Conservation (phyloP, 331 rosid species). For the Phaseolus coccineus region DNA sequence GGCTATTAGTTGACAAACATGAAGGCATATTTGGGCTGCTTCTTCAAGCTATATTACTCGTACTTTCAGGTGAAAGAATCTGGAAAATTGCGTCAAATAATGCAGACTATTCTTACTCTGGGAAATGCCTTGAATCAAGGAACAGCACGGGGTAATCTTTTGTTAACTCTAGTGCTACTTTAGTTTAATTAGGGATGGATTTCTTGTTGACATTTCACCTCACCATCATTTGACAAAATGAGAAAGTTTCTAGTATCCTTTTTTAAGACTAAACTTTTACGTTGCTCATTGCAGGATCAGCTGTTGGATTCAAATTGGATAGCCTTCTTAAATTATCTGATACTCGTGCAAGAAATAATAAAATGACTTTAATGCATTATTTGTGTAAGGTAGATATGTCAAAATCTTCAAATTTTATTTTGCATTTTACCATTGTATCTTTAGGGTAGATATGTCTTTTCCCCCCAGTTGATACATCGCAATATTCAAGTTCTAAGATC, state of each 20-base stretch:
- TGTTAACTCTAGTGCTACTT: slow-evolving; percentile 21
- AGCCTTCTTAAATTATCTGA: slow-evolving; percentile 96
- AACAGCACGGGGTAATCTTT: slow-evolving; percentile 82
- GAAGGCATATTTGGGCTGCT: slow-evolving; percentile 20
- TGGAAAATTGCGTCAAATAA: slow-evolving; percentile 86
- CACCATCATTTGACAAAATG: slow-evolving; percentile 14
- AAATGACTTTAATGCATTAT: slow-evolving; percentile 99
- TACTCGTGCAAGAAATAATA: slow-evolving; percentile 97
- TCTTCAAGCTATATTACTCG: slow-evolving; percentile 35
- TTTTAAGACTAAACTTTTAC: slow-evolving; percentile 39
- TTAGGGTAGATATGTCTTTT: slow-evolving; percentile 30
- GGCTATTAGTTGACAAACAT: slow-evolving; percentile 40
- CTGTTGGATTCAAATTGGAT: slow-evolving; percentile 97
- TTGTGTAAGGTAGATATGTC: slow-evolving; percentile 81
- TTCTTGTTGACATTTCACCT: slow-evolving; percentile 22
- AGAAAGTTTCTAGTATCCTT: slow-evolving; percentile 22
- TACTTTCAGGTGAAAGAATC: slow-evolving; percentile 90
- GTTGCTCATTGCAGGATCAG: slow-evolving; percentile 78
- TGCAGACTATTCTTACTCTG: slow-evolving; percentile 98
- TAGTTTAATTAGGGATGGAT: slow-evolving; percentile 38
- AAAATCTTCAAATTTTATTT: slow-evolving; percentile 31
- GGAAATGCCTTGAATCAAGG: slow-evolving; percentile 99
- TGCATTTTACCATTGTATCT: slow-evolving; percentile 8
- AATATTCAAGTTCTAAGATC: slow-evolving; percentile 8
- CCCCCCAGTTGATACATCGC: slow-evolving; percentile 8